Conservation (phyloP, 352 stramenopile species). For the Globisporangium radiosum region DNA sequence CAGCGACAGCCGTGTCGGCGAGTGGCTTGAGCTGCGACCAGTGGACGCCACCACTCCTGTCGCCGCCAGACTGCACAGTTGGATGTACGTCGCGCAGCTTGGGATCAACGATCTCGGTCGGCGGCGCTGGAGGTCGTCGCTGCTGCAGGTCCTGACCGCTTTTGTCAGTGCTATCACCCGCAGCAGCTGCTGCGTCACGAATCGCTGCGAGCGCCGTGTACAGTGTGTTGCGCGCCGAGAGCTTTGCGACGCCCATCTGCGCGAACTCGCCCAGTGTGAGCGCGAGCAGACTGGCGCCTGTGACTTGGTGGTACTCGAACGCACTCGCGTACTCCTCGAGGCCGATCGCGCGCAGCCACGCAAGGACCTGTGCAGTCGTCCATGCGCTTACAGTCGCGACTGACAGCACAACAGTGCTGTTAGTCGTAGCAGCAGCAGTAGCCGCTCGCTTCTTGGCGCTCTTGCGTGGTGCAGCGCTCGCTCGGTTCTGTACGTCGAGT, state of each 20-base stretch:
- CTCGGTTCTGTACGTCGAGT: conserved; percentile 46
- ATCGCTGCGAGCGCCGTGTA: conserved; percentile 49
- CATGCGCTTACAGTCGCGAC: conserved; percentile 38
- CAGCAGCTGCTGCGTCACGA: conserved; percentile 12
- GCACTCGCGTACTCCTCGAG: conserved; percentile 57
- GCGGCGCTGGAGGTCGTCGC: not conserved
- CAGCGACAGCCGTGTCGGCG: conserved; percentile 20
- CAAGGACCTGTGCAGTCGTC: conserved; percentile 46
- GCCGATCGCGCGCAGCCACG: conserved; percentile 52
- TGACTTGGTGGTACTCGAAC: conserved; percentile 82
- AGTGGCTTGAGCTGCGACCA: conserved; percentile 72
- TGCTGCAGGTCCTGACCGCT: not conserved
- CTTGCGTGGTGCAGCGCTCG: not conserved
- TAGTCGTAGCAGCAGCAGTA: no score
- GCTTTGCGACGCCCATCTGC: conserved; percentile 43
- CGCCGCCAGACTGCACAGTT: conserved; percentile 20
- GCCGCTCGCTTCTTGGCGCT: no score
- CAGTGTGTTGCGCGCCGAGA: conserved; percentile 56
- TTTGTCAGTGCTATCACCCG: not conserved
- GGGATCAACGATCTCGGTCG: conserved; percentile 48
- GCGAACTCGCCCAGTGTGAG: conserved; percentile 40
- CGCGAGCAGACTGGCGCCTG: conserved; percentile 33
- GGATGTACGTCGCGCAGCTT: conserved; percentile 40
- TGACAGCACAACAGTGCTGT: conserved; percentile 19
- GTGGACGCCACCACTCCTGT: conserved; percentile 22